phyloP scores from a whole-genome alignment of 129 eudicot species.

The Scalesia atractyloides region DNA sequence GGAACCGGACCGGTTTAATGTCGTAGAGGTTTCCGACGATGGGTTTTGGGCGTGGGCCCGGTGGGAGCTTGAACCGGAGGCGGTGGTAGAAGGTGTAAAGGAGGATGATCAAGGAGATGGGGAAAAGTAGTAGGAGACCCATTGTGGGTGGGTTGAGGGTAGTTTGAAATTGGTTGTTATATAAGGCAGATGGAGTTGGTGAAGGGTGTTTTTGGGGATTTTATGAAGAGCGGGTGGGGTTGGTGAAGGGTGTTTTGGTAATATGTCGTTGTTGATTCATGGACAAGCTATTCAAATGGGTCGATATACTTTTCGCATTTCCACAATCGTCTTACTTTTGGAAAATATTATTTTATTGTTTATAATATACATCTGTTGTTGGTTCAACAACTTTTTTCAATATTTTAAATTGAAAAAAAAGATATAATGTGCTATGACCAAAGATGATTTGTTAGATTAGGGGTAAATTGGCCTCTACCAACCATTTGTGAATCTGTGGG shows the following conservation, averaged over 20 bases:
- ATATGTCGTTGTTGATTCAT: background rate
- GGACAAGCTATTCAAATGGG: background rate
- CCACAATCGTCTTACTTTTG: no score
- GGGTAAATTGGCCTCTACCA: no score
- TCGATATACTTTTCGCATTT: no score
- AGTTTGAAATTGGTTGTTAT: constrained; percentile 2
- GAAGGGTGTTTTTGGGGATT: constrained; percentile 45
- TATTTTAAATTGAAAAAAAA: no score
- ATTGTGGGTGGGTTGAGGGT: constrained; percentile 16
- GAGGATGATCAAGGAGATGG: constrained; percentile 27
- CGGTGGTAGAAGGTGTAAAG: constrained; percentile 40
- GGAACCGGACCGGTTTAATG: constrained; percentile 66
- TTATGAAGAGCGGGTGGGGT: background rate
- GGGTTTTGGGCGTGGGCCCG: constrained; percentile 79
- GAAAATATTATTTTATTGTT: no score
- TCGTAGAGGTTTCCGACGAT: constrained; percentile 79
- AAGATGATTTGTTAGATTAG: no score
- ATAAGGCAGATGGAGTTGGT: constrained; percentile 40
- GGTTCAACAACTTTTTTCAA: no score
- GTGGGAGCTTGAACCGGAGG: constrained; percentile 66
- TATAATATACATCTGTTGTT: no score
- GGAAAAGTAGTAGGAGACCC: constrained; percentile 27
- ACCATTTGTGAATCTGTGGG: no score
- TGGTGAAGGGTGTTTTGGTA: constrained; percentile 33
- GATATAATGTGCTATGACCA: no score